phyloP scores from a whole-genome alignment of 495 filamentous ascomycete species.

The Penicillium paxilli region DNA sequence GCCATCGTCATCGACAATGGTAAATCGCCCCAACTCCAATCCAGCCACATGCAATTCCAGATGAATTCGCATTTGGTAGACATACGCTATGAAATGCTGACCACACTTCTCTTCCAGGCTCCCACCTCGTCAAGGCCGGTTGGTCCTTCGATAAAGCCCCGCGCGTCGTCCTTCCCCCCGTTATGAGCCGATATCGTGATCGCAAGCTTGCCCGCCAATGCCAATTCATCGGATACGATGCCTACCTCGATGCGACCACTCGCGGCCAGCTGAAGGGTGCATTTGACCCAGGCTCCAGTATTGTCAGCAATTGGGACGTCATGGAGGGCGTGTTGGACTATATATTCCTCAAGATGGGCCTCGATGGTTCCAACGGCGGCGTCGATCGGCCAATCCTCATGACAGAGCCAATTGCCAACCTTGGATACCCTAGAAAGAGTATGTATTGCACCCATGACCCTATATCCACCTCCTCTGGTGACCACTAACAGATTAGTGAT shows the following conservation, averaged over 20 bases:
- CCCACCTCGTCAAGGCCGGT: constrained; percentile 83
- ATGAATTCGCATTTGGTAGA: too few species aligned
- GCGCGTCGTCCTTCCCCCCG: constrained; percentile 76
- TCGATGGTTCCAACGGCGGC: constrained; percentile 69
- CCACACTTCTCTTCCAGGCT: constrained; percentile 71
- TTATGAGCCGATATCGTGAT: constrained; percentile 91
- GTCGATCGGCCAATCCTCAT: constrained; percentile 88
- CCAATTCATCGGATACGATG: constrained; percentile 86
- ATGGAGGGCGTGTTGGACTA: constrained; percentile 93
- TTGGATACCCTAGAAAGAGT: constrained; percentile 85
- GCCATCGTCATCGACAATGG: constrained; percentile 99
- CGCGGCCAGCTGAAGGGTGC: constrained; percentile 85
- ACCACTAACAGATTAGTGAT: constrained; percentile 66
- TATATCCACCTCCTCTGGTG: too few species aligned
- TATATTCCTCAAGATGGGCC: constrained; percentile 85
- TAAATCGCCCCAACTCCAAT: constrained; percentile 36
- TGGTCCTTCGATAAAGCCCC: constrained; percentile 89
- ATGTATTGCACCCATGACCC: too few species aligned
- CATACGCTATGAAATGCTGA: too few species aligned
- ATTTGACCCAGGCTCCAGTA: constrained; percentile 86
- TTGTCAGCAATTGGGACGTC: constrained; percentile 96
- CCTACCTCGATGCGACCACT: constrained; percentile 90
- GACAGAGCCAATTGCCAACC: constrained; percentile 92
- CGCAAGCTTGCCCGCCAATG: constrained; percentile 87
- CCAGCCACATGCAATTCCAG: too few species aligned